A percentile compares a stretch with the other conserved stretches of the same genome.
Conservation (phyloP, 2,329 filamentous ascomycete genomes). For the Phaeophleospora eucalypticola region DNA sequence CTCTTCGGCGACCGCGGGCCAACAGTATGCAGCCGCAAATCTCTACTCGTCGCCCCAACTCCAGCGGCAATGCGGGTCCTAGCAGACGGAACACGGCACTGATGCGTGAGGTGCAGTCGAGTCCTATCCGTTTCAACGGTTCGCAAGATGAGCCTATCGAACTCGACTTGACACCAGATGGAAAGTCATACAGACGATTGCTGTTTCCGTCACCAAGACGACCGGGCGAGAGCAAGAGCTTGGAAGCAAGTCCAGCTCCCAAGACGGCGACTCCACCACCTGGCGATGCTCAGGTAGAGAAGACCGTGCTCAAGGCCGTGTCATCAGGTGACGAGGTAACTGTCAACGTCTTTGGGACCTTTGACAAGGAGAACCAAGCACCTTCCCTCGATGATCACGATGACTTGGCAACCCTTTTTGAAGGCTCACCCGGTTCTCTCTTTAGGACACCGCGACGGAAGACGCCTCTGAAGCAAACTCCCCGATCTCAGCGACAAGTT, state of each 20-base stretch:
- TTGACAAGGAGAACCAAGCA: slow-evolving; percentile 57
- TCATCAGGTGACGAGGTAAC: slow-evolving; percentile 11
- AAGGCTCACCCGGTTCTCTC: slow-evolving; percentile 54
- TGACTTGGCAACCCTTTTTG: slow-evolving; percentile 61
- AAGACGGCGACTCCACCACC: slow-evolving; percentile 12
- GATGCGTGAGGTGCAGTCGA: slow-evolving; percentile 57
- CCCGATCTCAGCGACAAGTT: slow-evolving; percentile 44
- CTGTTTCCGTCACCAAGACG: slow-evolving; percentile 75
- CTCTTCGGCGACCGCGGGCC: slow-evolving; percentile 37
- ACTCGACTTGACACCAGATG: slow-evolving; percentile 48
- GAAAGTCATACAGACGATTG: slow-evolving; percentile 61
- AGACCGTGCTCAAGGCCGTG: slow-evolving; percentile 10
- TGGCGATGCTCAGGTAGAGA: slow-evolving; percentile 6
- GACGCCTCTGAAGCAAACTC: slow-evolving; percentile 51
- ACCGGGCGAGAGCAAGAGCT: slow-evolving; percentile 57
- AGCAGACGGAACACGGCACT: slow-evolving; percentile 37
- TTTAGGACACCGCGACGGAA: slow-evolving; percentile 51
- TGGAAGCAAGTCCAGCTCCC: slow-evolving; percentile 35
- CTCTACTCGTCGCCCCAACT: slow-evolving; percentile 13
- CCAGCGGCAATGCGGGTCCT: slow-evolving; percentile 29
- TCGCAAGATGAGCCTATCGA: slow-evolving; percentile 47
- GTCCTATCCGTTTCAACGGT: slow-evolving; percentile 52
- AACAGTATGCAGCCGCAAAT: slow-evolving; percentile 45
- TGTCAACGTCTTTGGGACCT: slow-evolving; percentile 33
- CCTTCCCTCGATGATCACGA: slow-evolving; percentile 46